These are phyloP conservation scores for Phytophthora hybrid DNA, from an alignment of 352 stramenopile species.

Conservation along the genomic window DNA sequence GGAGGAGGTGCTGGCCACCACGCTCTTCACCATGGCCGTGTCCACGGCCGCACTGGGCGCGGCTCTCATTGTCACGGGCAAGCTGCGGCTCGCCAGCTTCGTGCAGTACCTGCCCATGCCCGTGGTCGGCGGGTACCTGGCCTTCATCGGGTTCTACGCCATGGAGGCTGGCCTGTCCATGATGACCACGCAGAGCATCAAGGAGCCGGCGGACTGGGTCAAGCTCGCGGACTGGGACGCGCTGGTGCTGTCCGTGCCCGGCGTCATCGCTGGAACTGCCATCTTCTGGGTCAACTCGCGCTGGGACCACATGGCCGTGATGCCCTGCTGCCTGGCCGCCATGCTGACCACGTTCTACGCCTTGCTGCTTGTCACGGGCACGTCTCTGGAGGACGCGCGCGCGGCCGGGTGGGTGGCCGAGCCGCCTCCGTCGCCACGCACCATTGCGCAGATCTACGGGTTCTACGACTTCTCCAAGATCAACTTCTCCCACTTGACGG, in stretches of 20 bases:
- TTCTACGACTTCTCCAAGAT: conserved; percentile 80
- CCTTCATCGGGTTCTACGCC: conserved; percentile 96
- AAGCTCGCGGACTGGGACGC: conserved; percentile 78
- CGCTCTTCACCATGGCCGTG: conserved; percentile 93
- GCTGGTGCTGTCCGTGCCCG: conserved; percentile 88
- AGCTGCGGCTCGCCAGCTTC: conserved; percentile 95
- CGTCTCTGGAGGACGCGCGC: conserved; percentile 90
- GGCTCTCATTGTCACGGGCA: conserved; percentile 95
- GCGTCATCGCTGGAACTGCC: conserved; percentile 79
- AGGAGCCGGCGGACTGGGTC: conserved; percentile 87
- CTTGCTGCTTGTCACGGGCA: conserved; percentile 77
- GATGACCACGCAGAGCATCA: conserved; percentile 93
- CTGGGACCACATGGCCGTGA: conserved; percentile 81
- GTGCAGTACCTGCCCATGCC: conserved; percentile 98
- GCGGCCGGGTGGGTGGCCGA: conserved; percentile 93
- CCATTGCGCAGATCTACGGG: conserved; percentile 79
- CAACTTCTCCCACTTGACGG: conserved; percentile 64
- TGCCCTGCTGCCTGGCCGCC: conserved; percentile 92
- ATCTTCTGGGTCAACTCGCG: conserved; percentile 90
- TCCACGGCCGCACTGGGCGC: conserved; percentile 94
- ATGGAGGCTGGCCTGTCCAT: conserved; percentile 84
- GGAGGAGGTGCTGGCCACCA: conserved; percentile 92
- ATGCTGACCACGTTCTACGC: conserved; percentile 87
- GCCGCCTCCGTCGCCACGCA: conserved; percentile 63
- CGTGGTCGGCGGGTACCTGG: conserved; percentile 98